These are phyloP conservation scores for Purshia tridentata DNA, from an alignment of 306 rosid genomes.

Conservation along the genomic window DNA sequence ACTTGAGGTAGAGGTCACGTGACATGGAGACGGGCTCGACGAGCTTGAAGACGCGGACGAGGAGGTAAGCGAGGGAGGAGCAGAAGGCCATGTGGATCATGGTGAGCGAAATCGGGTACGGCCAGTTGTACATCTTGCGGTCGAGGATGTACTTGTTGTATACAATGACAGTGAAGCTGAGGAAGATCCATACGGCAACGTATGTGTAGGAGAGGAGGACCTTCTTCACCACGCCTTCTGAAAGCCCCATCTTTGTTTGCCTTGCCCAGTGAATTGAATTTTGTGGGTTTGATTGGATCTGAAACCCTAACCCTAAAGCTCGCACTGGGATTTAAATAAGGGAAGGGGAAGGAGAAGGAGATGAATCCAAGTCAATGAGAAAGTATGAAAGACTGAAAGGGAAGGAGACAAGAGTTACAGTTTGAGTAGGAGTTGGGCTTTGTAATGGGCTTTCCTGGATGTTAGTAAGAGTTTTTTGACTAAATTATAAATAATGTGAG, in stretches of 20 bases:
- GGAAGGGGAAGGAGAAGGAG: background rate
- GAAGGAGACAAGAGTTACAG: background rate
- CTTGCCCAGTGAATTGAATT: background rate
- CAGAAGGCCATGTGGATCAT: constrained; percentile 99
- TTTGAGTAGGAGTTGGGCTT: constrained; percentile 6
- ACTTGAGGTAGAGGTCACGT: constrained; percentile 65
- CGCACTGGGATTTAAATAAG: background rate
- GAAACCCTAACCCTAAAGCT: constrained; percentile 38
- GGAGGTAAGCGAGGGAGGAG: constrained; percentile 76
- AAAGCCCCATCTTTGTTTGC: constrained; percentile 50
- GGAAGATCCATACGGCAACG: constrained; percentile 91
- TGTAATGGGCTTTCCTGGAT: constrained; percentile 9
- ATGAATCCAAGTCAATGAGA: background rate
- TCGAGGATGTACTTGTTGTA: constrained; percentile 96
- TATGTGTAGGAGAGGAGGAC: constrained; percentile 80
- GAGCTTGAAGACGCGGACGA: constrained; percentile 76
- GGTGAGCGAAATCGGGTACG: constrained; percentile 87
- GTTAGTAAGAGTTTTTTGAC: background rate
- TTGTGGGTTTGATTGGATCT: background rate
- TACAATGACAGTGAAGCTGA: constrained; percentile 88
- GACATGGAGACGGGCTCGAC: constrained; percentile 91
- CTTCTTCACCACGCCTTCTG: constrained; percentile 75
- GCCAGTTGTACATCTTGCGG: constrained; percentile 94
- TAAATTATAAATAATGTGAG: background rate
- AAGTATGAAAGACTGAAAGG: too few relatives aligned